A percentile compares a stretch with the other conserved stretches of the same genome.
phyloP scores from a whole-genome alignment of 2,329 filamentous ascomycete genomes.

The Curvularia lunata region DNA sequence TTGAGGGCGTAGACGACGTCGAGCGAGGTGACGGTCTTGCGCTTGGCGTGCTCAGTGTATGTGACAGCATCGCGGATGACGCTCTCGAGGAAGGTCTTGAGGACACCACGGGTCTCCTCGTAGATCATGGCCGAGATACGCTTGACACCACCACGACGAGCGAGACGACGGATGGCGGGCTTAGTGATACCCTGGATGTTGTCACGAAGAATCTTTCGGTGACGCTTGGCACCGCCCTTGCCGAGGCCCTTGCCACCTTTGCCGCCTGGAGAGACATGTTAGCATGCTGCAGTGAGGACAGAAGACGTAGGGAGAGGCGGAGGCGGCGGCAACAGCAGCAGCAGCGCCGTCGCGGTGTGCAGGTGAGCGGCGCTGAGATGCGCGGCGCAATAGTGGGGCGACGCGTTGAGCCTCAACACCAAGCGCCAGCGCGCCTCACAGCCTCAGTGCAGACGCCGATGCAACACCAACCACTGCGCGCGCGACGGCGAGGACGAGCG shows the following conservation, averaged over 20 bases:
- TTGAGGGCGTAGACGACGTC: conserved; percentile 69
- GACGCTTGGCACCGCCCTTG: conserved; percentile 62
- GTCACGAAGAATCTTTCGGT: conserved; percentile 62
- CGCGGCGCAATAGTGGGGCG: conserved; percentile 22
- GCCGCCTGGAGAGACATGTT: conserved; percentile 52
- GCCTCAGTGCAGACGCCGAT: conserved; percentile 22
- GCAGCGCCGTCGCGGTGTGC: conserved; percentile 21
- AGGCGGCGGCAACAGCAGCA: too few species aligned
- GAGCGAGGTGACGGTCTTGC: conserved; percentile 76
- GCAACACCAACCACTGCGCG: conserved; percentile 21
- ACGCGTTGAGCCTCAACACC: conserved; percentile 42
- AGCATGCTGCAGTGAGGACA: conserved; percentile 33
- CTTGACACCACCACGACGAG: conserved; percentile 61
- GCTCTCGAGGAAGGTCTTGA: conserved; percentile 79
- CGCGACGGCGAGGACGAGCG: conserved; percentile 15
- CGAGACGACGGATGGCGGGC: conserved; percentile 61
- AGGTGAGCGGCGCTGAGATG: conserved; percentile 21
- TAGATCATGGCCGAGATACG: conserved; percentile 71
- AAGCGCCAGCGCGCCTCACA: conserved; percentile 31
- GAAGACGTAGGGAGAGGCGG: not conserved
- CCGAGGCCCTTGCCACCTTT: conserved; percentile 63
- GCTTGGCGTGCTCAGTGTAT: conserved; percentile 81
- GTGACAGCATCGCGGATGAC: conserved; percentile 79
- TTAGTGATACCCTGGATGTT: conserved; percentile 64
- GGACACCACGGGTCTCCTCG: conserved; percentile 77